Evolutionary conservation across 192 early-diverging fungal genomes (phyloP), one percentile per base, ranked within the genome.

Genomic region (Backusella tarrabulga): DNA sequence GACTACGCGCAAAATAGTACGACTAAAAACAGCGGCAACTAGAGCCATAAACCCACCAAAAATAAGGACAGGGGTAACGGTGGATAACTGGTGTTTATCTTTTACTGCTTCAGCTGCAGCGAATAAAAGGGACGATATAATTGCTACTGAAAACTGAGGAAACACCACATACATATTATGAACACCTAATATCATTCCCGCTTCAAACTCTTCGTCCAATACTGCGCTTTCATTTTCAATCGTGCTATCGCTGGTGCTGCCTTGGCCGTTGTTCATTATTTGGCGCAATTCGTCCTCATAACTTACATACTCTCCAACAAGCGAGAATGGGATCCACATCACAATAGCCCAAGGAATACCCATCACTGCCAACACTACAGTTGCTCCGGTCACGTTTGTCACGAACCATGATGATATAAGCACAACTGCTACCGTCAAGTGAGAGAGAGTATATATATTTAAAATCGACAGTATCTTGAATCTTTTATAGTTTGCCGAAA

Each of bases 151-250:
- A 80, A 99, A 95, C 82, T 99, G 97, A n/a, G 97, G 97, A 50
- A 97, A 74, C 8, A 96, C 94, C 42, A 97, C 92, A 78, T 95
- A 97, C 76, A 97, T 92, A 81, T 99, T 99, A 85, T 97, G 95
- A 29, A 97, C 93, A 8, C 96, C 97, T 38, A 97, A 83, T 4
- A 96, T 88, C 44, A 95, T 86, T 14, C 93, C 93, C 0, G 92
- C 88, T 70, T 80, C 79, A 26, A 80, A 69, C 1, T 80, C 79
- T 63, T 67, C 35, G 14, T 26, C 26, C 17, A 21, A 19, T 52
- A 72, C 29, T 26, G 44, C 21, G 29, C 34, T 67, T 46, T 66
- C 70, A 19, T 52, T 75, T 46, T 67, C 54, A 14, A 63, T 63
- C 19, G 15, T 19, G 1, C 67, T 44, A 34, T 71, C 71, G 12